Evolutionary conservation across 805 yeast species (phyloP).

Genomic region (Lipomyces spencermartinsiae): DNA sequence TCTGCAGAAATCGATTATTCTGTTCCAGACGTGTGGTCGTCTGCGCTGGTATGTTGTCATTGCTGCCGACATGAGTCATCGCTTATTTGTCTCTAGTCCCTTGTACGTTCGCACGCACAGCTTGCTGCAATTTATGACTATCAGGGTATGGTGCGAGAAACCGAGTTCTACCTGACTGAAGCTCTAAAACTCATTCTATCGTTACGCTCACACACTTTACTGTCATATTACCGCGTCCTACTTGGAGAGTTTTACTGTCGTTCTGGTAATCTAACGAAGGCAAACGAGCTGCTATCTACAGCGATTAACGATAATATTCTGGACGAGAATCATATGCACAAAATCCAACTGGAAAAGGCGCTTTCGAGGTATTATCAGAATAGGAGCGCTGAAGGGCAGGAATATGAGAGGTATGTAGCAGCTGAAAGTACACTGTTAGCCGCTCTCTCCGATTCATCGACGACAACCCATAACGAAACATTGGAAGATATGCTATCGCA

Average conservation of each 20-base stretch:
- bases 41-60: neutral
- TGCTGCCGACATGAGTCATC: conserved; percentile 6
- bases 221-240: conserved; percentile 31
- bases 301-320: neutral
- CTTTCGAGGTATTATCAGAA: conserved; percentile 10
- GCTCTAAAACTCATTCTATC: conserved; percentile 42
- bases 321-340: conserved; percentile 7
- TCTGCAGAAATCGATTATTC: conserved; percentile 3
- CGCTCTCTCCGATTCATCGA: neutral
- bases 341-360: neutral
- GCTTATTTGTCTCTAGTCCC: conserved; percentile 6
- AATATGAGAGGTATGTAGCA: conserved; percentile 7
- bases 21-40: conserved; percentile 1
- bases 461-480: neutral
- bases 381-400: conserved; percentile 4
- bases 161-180: conserved; percentile 48
- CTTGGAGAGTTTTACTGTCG: conserved; percentile 33
- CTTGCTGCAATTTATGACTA: conserved; percentile 39
- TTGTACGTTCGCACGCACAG: conserved; percentile 42
- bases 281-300: conserved; percentile 4
- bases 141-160: conserved; percentile 51
- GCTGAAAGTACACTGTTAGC: conserved; percentile 5
- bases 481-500: conserved; percentile 17
- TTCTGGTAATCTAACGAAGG: conserved; percentile 27
- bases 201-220: conserved; percentile 28